A percentile compares a stretch with the other conserved stretches of the same genome.
Conservation (phyloP, 1,139 yeast genomes). For the Suhomyces atakaporum region DNA sequence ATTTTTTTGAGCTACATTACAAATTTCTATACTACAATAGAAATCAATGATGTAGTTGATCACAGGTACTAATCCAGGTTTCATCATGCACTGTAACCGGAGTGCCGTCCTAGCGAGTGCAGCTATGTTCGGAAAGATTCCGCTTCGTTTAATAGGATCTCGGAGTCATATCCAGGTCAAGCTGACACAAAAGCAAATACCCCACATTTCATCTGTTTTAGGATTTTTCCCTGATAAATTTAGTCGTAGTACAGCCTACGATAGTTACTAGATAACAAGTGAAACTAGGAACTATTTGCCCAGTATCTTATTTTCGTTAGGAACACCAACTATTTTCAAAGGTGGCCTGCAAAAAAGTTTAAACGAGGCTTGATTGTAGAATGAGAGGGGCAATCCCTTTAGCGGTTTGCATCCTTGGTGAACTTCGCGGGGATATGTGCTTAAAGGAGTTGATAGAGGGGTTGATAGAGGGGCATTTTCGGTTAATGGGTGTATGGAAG, state of each 20-base stretch:
- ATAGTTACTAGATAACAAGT: too few species aligned
- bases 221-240: neutral
- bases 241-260: neutral
- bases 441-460: neutral
- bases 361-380: neutral
- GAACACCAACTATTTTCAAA: too few species aligned
- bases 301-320: too few species aligned
- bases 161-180: neutral
- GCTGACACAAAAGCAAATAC: neutral
- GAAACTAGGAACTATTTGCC: too few species aligned
- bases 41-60: neutral
- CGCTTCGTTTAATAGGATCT: neutral
- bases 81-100: neutral
- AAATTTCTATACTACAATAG: too few species aligned
- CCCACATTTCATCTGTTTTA: conserved; percentile 1
- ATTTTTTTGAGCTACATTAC: too few species aligned
- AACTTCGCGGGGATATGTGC: neutral
- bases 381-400: neutral
- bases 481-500: conserved; percentile 2
- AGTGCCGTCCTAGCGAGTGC: conserved; percentile 1
- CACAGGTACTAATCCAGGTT: too few species aligned
- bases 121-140: neutral
- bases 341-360: too few species aligned
- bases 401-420: neutral
- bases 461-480: conserved; percentile 1